Base-by-base conservation (phyloP, 257 asterid genomes). In the Solanum megistacrolobum region DNA sequence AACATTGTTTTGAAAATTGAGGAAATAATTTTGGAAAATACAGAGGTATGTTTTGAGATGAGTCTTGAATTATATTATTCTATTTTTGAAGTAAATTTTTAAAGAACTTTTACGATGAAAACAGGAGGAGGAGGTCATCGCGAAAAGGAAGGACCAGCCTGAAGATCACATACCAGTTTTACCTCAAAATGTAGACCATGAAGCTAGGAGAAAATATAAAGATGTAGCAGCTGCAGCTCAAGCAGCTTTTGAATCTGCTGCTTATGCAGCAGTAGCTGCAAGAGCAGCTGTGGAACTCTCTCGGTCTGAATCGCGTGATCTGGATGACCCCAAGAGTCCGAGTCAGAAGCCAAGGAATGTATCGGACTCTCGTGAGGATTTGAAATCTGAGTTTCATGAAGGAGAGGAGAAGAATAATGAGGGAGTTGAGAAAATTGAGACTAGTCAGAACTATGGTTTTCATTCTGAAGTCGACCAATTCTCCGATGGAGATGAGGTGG, bases 191-290 rank as follows among this genome's bases (percentile, higher is more conserved):
- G 48, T 90, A 0, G 91, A 91, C 41, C 86, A 71, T 74, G 88
- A 88, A 43, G 38, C 23, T 88, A 90, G 86, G 90, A 89, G 89
- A 68, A 92, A 92, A 87, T 96, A 96, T 93, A 95, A 87, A 87
- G 97, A 96, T 79, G 99, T 93, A 76, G 99, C 94, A 16, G 95
- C 95, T 74, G 99, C 99, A 66, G 99, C 99, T 1, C 98, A 95
- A 89, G 98, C 95, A 81, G 99, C 99, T 2, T 95, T 97, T 76
- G 94, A 95, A 31, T 95, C 98, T 1, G 99, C 99, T 7, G 98
- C 98, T 85, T 93, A 92, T 87, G 99, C 99, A 0, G 99, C 99
- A 0, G 94, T 88, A 2, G 99, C 99, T 48, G 99, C 99, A 73
- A 92, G 95, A 88, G 98, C 94, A 3, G 99, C 98, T 8, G 97